Conservation (phyloP, 139 green algal genomes). For the Chara braunii region DNA sequence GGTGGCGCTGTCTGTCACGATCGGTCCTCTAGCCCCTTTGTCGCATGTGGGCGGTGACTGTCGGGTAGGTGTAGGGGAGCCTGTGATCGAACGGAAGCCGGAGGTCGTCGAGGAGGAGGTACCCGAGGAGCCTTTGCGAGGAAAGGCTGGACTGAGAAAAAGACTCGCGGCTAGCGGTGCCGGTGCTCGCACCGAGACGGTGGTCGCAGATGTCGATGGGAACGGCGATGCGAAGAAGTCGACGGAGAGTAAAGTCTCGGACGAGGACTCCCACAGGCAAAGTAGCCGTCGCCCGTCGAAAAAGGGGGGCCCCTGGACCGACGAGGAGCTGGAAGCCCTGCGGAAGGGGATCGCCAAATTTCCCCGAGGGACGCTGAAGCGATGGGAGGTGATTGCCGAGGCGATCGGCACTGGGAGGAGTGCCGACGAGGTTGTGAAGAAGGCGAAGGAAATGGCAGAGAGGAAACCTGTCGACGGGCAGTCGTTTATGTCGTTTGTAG, state of each 20-base stretch:
- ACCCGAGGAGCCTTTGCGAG: background rate
- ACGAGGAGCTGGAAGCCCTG: constrained; percentile 79
- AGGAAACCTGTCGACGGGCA: constrained; percentile 12
- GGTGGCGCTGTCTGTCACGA: constrained; percentile 4
- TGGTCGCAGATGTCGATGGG: background rate
- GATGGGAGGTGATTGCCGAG: constrained; percentile 15
- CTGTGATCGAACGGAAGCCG: background rate
- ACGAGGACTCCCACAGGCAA: too few species aligned
- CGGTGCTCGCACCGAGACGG: background rate
- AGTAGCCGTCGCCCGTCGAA: too few species aligned
- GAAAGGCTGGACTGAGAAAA: background rate
- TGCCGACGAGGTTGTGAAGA: constrained; percentile 11
- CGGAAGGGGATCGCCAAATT: constrained; percentile 81
- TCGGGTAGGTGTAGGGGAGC: constrained; percentile 14
- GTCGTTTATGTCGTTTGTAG: constrained; percentile 12
- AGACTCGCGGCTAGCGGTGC: background rate
- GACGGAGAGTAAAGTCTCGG: background rate
- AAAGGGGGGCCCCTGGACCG: constrained; percentile 58
- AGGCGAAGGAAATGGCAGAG: background rate
- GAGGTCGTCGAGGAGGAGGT: constrained; percentile 10
- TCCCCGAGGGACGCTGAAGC: constrained; percentile 47
- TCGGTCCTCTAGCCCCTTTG: constrained; percentile 12
- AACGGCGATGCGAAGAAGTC: background rate
- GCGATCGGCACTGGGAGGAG: background rate
- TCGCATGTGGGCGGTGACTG: constrained; percentile 16